Evolutionary conservation across 2,329 filamentous ascomycete species (phyloP), one percentile per base, ranked within the genome.

Genomic region (Sphaerostilbella broomeana): DNA sequence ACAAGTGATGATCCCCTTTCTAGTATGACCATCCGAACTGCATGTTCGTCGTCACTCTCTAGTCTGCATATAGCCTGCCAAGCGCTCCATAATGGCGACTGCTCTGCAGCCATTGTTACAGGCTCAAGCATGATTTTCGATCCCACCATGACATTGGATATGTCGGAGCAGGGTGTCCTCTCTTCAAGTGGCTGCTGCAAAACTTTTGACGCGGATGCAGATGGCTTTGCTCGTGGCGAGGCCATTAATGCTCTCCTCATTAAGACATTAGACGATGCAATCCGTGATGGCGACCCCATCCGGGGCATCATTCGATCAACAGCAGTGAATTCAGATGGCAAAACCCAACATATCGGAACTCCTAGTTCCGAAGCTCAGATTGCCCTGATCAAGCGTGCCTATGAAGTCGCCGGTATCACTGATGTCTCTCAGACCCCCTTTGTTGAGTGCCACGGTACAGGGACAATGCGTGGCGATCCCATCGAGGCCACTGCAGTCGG

Each of bases 1-100:
- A 11, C 32, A 28, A n/a, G 39, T n/a, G n/a, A n/a, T n/a, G 24
- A 31, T 15, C 2, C 16, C 16, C 15, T 9, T 15, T 7, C 30
- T 22, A 56, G 55, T 18, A 44, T 52, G 22, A 50, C 50, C 1
- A 50, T 66, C 6, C 56, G 60, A n/a, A 68, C 66, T 1, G 66
- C 58, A 2, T 52, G 65, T 34, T 67, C 63, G 0, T 58, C 62
- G 3, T 57, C 61, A 6, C 35, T 68, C 9, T 51, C 58, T 2
- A 55, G 46, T 5, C 45, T 68, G 5, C 54, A 67, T 32, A 49
- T 59, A 18, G 64, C 64, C 7, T 62, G 60, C n/a, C 51, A 51
- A 5, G 50, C 55, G 5, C 43, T 51, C 0, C 44, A 42, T 3
- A 40, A 31, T 7, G 53, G 59, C 1, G 57, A 60, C 6, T 52